Evolutionary conservation across 2,329 filamentous ascomycete species (phyloP), one percentile per base, ranked within the genome.

Genomic region (Polytolypa hystricis): DNA sequence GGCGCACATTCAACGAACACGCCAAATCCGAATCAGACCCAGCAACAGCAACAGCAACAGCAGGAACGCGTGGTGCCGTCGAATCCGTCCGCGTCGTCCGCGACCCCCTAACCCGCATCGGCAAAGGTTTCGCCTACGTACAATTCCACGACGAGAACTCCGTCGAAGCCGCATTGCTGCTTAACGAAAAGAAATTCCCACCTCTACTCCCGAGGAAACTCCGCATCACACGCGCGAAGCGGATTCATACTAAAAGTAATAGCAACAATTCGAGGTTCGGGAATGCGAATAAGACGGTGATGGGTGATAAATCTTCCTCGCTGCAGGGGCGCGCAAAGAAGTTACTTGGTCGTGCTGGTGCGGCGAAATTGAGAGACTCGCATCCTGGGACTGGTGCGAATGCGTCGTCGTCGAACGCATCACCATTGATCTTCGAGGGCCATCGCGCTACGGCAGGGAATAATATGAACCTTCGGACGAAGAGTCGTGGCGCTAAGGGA

Each of bases 101-200:
- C 38, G 91, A 98, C 54, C 70, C 83, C 44, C 81, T 82, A 47
- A 98, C 93, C 5, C 77, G 93, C 33, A 84, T 98, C 19, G 86
- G 91, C 52, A 98, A 98, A 58, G 91, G 91, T 4, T 85, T 98
- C 54, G 93, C 93, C 43, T 98, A 98, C 53, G 89, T 98, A 11
- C 91, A 98, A 55, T 98, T 98, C 62, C 76, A 80, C 67, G 84
- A 96, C 51, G 76, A 71, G 44, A 95, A 93, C 51, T 70, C 80
- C 30, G 89, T 98, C 30, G 91, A 98, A 61, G 74, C 81, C n/a
- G 91, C 91, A 2, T 71, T 98, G 9, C 72, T 93, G 26, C 75
- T 89, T 42, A 74, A 95, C 56, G 87, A 78, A 43, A 93, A 96
- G 68, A 91, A 84, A 51, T 96, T 87, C 53, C 86, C 89, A 11